Conservation (phyloP, 331 rosid genomes). For the Arachis monticola region DNA sequence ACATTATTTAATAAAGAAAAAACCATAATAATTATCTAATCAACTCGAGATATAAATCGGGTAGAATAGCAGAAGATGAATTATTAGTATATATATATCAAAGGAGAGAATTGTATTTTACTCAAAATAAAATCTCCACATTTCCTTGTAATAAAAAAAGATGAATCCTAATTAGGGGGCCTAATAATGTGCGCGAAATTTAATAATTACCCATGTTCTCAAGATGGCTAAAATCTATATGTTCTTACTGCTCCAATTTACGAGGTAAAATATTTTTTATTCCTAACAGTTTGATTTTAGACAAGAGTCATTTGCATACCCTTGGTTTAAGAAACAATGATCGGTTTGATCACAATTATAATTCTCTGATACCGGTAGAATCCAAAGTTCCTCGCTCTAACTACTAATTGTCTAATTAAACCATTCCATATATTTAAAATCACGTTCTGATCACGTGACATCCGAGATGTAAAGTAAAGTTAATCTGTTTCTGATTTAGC, state of each 20-base stretch:
- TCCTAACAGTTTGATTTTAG: background rate
- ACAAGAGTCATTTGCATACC: conserved; percentile 38
- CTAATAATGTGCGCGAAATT: background rate
- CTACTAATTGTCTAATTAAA: conserved; percentile 24
- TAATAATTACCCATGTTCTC: conserved; percentile 15
- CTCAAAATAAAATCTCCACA: no score
- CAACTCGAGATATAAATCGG: no score
- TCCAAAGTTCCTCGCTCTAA: conserved; percentile 65
- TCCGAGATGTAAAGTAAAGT: conserved; percentile 16
- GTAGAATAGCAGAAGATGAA: no score
- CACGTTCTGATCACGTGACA: conserved; percentile 77
- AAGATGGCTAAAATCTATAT: conserved; percentile 8
- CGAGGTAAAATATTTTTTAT: conserved; percentile 34
- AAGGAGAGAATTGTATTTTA: no score
- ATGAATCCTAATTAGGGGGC: no score
- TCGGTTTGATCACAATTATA: conserved; percentile 45
- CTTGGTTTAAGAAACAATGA: conserved; percentile 39
- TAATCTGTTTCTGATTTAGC: conserved; percentile 51
- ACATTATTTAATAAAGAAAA: no score
- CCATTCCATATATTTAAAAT: conserved; percentile 37
- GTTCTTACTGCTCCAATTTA: conserved; percentile 16
- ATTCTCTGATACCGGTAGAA: conserved; percentile 52
- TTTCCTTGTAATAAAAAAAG: no score
- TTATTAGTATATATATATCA: no score
- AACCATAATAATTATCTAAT: no score